Base-by-base conservation (phyloP, 768 basidiomycete genomes). In the Albatrellus ellisii region DNA sequence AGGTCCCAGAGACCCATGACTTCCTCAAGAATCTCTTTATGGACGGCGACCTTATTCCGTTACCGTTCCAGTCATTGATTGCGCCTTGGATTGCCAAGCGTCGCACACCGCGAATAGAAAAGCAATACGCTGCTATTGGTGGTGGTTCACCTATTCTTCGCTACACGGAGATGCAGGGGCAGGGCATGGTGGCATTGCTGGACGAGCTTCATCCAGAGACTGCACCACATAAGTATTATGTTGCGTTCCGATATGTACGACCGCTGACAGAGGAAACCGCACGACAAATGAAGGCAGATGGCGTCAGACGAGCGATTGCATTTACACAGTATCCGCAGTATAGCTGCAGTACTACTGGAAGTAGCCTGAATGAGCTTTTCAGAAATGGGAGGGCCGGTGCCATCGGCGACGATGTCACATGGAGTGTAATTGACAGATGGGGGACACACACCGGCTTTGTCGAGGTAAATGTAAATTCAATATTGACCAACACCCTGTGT, bases 241-340 rank as follows among this genome's bases (percentile, higher is more conserved):
- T 91, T 52, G 90, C 90, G 8, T 99, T 99, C 64, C 82, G 95
- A 45, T 89, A 99, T 59, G 90, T 86, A 20, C 70, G 75, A 31
- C 95, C 92, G 3, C 65, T 98, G 44, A 95, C 91, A 21, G 77
- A 82, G 52, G 77, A 79, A 54, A 81, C 85, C 21, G 72, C 88
- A 9, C 70, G 66, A 42, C 78, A 87, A 59, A 80, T 99, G 81
- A 78, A 77, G 62, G 72, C 66, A 40, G 95, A 98, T 56, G 90
- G 92, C 17, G 89, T 99, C 25, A 81, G 72, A 59, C 69, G 92
- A 48, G 95, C 94, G 0, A 67, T 99, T 21, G 95, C 92, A 15
- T 99, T 99, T 65, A 88, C 88, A 3, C 95, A 99, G 61, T 99
- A 99, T 59, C 95, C 95, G 1, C 95, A 99, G 60, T 99, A 99